Evolutionary conservation across 2,329 filamentous ascomycete species (phyloP), one percentile per base, ranked within the genome.

Genomic region (Byssothecium circinans): DNA sequence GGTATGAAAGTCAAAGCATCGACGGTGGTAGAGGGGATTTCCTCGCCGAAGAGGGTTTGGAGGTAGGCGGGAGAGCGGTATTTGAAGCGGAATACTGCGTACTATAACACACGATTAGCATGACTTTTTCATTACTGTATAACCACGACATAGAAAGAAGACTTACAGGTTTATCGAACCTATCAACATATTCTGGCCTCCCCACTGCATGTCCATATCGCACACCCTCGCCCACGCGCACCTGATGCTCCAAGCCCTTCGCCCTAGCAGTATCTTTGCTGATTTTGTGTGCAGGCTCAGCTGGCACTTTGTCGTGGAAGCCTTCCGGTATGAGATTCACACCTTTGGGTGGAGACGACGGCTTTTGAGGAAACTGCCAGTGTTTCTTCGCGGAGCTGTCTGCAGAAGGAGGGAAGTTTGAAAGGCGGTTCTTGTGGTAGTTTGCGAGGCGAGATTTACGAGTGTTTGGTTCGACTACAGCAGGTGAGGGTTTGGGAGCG

Each of bases 11-110:
- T n/a, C 5, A 40, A 12, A 2, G 37, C 4, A 12, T 15, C 37
- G n/a, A 29, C 14, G 4, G 37, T 14, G 4, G 10, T 30, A 19
- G 41, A 27, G 8, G 34, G 34, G 10, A 52, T 23, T 1, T 23
- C 33, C 4, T 29, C 33, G 25, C 52, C 54, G 38, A 74, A 57
- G 25, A 75, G 66, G 34, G 61, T 53, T 51, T 68, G 61, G 25
- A 78, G 54, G 14, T 61, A 47, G 2, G 39, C 42, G 38, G 47
- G 47, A 15, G 64, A 70, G 2, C 75, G 68, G 48, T 77, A 78
- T 43, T 74, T 74, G 68, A 78, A 78, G n/a, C 68, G 67, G 56
- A 78, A 78, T 10, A 78, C 70, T 0, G 75, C 76, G 48, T 75
- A 78, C 19, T 73, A 71, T 25, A 11, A n/a, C 20, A 17, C 30